These are phyloP conservation scores for Verticillium albo-atrum DNA, from an alignment of 2,329 filamentous ascomycete genomes.

Conservation along the genomic window DNA sequence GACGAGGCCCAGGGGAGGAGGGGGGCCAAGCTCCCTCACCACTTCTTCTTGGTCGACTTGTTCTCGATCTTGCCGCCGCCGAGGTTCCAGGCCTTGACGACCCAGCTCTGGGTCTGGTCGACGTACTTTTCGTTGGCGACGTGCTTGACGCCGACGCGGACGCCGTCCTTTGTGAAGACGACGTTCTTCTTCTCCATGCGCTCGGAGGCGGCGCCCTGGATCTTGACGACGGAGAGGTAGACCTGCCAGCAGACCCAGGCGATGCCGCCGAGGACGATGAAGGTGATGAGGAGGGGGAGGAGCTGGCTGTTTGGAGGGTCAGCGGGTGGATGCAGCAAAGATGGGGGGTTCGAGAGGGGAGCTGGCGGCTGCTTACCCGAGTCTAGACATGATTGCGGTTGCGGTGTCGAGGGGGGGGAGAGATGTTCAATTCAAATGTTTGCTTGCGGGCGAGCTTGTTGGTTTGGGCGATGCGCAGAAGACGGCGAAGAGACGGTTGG, in stretches of 20 bases:
- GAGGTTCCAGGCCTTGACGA: constrained; percentile 64
- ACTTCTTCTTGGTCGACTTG: constrained; percentile 3
- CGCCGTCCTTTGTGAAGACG: constrained; percentile 69
- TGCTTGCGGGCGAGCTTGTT: too few relatives aligned
- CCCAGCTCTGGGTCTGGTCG: constrained; percentile 65
- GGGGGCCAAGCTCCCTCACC: too few relatives aligned
- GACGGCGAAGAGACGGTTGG: background rate
- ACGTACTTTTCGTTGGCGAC: constrained; percentile 66
- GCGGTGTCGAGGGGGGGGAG: background rate
- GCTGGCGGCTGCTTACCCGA: background rate
- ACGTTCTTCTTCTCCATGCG: constrained; percentile 74
- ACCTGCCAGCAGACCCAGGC: constrained; percentile 69
- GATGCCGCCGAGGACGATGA: constrained; percentile 50
- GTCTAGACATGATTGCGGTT: background rate
- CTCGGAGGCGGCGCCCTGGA: constrained; percentile 60
- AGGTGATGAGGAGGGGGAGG: constrained; percentile 61
- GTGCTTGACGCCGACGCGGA: constrained; percentile 67
- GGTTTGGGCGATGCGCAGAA: background rate
- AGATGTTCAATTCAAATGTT: background rate
- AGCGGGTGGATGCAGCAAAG: background rate
- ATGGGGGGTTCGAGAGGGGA: background rate
- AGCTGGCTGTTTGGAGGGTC: constrained; percentile 44
- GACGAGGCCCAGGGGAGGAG: too few relatives aligned
- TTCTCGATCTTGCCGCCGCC: constrained; percentile 24
- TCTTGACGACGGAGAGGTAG: constrained; percentile 62